Evolutionary conservation across 2,329 filamentous ascomycete genomes (phyloP), one percentile per base, ranked within the genome.

Genomic region (Penicillium fuscoglaucum): DNA sequence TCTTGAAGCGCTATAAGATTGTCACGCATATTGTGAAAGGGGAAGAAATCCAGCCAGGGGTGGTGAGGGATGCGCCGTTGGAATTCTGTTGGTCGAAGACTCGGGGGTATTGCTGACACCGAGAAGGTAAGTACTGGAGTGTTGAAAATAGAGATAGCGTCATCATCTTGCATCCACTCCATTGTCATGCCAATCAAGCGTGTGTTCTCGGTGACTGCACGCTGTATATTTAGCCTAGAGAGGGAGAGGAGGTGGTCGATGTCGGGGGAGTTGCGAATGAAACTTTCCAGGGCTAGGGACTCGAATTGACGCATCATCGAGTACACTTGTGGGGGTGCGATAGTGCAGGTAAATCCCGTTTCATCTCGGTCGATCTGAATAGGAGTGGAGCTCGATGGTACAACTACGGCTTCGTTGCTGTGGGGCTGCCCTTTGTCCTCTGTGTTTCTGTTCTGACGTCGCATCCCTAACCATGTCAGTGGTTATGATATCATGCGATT

Each of bases 31-130:
- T 66, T 68, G 6, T 74, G 76, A 49, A 78, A 77, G 0, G 76
- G 76, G 31, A 78, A 73, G n/a, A 74, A 68, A 57, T 79, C 76
- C 46, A 78, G 71, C 74, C 75, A 79, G 0, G 67, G 65, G 24
- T 70, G 70, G 61, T 79, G 76, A 21, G 72, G 62, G 4, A 68
- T 68, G 2, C 62, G 64, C 8, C 70, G 64, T 54, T 79, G 76
- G 10, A 71, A 55, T 8, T 61, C 53, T 13, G 74, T 77, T 7
- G 76, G 75, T n/a, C 60, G 72, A 17, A 78, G 58, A 66, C 64
- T 49, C 57, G 63, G 17, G 6, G 68, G 69, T 19, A 71, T 64
- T 13, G 21, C 31, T 13, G 31, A 26, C 28, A 33, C 51, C 17
- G 44, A 60, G 47, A 53, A 45, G 13, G 49, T 28, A 12, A 60